Percentiles rank a stretch among this genome's conserved stretches.
phyloP scores from a whole-genome alignment of 306 rosid genomes.

The Inga laurina region DNA sequence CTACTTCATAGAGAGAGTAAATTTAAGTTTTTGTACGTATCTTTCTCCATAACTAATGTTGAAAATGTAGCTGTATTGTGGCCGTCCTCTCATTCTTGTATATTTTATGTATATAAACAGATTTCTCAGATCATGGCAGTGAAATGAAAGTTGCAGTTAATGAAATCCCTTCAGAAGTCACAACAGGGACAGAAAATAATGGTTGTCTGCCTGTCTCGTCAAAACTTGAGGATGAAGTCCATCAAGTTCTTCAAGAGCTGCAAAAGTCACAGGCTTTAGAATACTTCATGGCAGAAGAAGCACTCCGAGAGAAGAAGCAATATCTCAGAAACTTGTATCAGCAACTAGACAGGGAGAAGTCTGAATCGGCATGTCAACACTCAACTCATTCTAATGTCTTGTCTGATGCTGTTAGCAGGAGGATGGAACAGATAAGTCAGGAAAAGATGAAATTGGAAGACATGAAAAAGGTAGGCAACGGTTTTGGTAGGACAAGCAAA shows the following conservation, averaged over 20 bases:
- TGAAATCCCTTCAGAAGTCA: constrained; percentile 32
- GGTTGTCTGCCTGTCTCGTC: constrained; percentile 38
- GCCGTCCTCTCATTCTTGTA: constrained; percentile 19
- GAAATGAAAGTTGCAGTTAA: constrained; percentile 17
- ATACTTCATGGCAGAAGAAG: constrained; percentile 59
- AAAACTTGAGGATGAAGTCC: constrained; percentile 51
- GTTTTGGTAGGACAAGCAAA: constrained; percentile 60
- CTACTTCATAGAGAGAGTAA: neutral
- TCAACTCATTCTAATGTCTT: constrained; percentile 38
- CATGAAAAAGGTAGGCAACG: constrained; percentile 61
- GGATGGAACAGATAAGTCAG: constrained; percentile 53
- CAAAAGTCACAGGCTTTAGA: constrained; percentile 57
- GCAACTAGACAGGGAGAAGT: constrained; percentile 61
- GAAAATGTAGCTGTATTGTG: neutral
- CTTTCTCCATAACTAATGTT: neutral
- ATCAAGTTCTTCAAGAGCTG: constrained; percentile 48
- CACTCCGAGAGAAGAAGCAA: constrained; percentile 47
- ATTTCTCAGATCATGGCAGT: constrained; percentile 24
- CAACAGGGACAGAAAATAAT: constrained; percentile 27
- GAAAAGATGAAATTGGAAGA: constrained; percentile 52
- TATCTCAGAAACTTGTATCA: constrained; percentile 51
- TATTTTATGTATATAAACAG: constrained; percentile 34
- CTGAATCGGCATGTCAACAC: constrained; percentile 39
- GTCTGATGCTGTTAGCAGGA: constrained; percentile 36
- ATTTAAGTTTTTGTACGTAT: neutral